Conservation (phyloP, 306 rosid species). For the Vicia villosa region DNA sequence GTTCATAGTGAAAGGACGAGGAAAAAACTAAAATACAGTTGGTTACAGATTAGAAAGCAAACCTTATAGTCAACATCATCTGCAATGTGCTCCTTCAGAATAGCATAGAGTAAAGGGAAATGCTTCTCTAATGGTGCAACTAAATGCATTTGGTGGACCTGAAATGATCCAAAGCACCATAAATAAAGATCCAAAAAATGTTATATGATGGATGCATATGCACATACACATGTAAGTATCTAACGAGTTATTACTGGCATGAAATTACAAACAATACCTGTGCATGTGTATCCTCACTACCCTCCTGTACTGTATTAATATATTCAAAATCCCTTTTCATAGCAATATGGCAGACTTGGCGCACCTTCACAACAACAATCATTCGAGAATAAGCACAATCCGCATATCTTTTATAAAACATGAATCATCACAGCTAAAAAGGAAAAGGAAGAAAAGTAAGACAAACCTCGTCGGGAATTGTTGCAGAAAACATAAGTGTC, state of each 20-base stretch:
- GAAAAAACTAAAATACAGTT: slow-evolving; percentile 2
- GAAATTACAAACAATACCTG: slow-evolving; percentile 52
- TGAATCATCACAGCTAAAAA: slow-evolving; percentile 1
- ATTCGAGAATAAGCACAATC: slow-evolving; percentile 5
- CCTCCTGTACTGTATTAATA: slow-evolving; percentile 84
- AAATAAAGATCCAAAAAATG: slow-evolving; percentile 19
- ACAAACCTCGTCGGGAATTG: slow-evolving; percentile 87
- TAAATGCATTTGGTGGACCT: slow-evolving; percentile 80
- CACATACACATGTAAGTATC: slow-evolving; percentile 9
- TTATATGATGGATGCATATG: not conserved
- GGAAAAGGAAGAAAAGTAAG: not conserved
- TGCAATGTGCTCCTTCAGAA: slow-evolving; percentile 89
- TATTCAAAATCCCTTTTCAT: slow-evolving; percentile 89
- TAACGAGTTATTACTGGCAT: not conserved
- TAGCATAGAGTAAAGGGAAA: slow-evolving; percentile 62
- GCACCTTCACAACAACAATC: slow-evolving; percentile 65
- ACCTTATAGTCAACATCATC: slow-evolving; percentile 95
- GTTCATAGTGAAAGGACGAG: not conserved
- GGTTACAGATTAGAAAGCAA: slow-evolving; percentile 31
- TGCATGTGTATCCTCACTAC: slow-evolving; percentile 88
- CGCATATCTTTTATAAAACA: slow-evolving; percentile 16
- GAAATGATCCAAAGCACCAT: slow-evolving; percentile 48
- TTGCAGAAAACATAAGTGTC: slow-evolving; percentile 92
- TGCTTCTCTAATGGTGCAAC: slow-evolving; percentile 87
- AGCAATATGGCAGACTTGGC: slow-evolving; percentile 89